Conservation (phyloP, 2,329 filamentous ascomycete species). For the Aphanocladium album region DNA sequence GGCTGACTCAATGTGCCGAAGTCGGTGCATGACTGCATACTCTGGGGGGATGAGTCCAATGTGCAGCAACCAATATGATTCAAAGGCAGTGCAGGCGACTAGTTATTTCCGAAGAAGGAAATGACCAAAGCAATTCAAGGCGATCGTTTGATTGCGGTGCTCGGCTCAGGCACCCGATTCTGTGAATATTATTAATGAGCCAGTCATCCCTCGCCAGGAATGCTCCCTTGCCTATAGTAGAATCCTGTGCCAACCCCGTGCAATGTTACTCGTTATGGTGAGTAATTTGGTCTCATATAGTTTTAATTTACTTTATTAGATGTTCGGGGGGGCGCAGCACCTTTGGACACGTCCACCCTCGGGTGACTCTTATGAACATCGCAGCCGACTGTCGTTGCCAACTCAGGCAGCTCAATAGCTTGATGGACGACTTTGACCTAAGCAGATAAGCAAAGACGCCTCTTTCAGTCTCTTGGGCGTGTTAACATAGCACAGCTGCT, state of each 20-base stretch:
- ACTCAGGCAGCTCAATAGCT: too few species aligned
- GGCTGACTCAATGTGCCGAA: constrained; percentile 7
- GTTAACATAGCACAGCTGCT: too few species aligned
- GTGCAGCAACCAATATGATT: neutral
- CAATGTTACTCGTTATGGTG: neutral
- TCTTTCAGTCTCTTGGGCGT: too few species aligned
- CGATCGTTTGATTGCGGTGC: neutral
- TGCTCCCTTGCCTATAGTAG: neutral
- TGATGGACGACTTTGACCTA: too few species aligned
- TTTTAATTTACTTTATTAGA: too few species aligned
- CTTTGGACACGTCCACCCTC: too few species aligned
- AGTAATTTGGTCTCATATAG: neutral
- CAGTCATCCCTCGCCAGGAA: neutral
- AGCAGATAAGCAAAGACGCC: too few species aligned
- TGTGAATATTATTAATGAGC: neutral
- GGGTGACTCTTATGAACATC: too few species aligned
- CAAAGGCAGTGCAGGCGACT: neutral
- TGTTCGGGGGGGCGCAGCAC: too few species aligned
- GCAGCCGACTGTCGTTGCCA: too few species aligned
- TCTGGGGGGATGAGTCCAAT: neutral
- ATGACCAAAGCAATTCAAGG: neutral
- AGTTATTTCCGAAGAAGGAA: neutral
- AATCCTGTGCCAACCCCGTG: neutral
- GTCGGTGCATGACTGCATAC: neutral
- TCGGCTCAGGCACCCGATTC: neutral